Evolutionary conservation across 176 grass and related monocot genomes (phyloP).

Genomic region (Calamus simplicifolius): DNA sequence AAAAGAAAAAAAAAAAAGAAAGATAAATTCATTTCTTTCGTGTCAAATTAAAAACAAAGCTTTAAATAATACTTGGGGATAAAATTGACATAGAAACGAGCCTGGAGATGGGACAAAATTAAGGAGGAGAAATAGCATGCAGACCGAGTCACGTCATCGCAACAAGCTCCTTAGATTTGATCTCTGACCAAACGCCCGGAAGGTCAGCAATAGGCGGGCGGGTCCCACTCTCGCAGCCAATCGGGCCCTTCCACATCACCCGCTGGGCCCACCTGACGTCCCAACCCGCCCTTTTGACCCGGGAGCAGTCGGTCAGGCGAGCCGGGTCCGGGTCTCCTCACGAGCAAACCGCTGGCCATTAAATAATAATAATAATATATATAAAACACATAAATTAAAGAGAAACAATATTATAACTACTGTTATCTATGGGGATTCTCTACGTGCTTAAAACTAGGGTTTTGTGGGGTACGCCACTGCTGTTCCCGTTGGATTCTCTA

Average conservation of each 20-base stretch:
- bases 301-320: constrained; percentile 32
- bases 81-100: background rate
- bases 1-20: no score
- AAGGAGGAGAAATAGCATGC: background rate
- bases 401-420: background rate
- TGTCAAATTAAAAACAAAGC: no score
- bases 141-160: background rate
- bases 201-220: background rate
- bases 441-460: constrained; percentile 1
- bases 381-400: background rate
- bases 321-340: constrained; percentile 63
- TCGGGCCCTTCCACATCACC: constrained; percentile 28
- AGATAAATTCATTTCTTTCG: no score
- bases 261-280: constrained; percentile 8
- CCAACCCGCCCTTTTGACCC: constrained; percentile 44
- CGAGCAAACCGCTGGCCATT: constrained; percentile 17
- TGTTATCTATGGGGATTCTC: background rate
- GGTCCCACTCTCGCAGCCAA: constrained; percentile 3
- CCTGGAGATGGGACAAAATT: background rate
- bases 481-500: background rate
- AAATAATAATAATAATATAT: no score
- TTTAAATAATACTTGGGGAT: background rate
- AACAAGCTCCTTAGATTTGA: no score
- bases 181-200: background rate
- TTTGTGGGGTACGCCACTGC: constrained; percentile 1